Evolutionary conservation across 2,329 filamentous ascomycete genomes (phyloP), one percentile per base, ranked within the genome.

Genomic region (Sporothrix curviconia): DNA sequence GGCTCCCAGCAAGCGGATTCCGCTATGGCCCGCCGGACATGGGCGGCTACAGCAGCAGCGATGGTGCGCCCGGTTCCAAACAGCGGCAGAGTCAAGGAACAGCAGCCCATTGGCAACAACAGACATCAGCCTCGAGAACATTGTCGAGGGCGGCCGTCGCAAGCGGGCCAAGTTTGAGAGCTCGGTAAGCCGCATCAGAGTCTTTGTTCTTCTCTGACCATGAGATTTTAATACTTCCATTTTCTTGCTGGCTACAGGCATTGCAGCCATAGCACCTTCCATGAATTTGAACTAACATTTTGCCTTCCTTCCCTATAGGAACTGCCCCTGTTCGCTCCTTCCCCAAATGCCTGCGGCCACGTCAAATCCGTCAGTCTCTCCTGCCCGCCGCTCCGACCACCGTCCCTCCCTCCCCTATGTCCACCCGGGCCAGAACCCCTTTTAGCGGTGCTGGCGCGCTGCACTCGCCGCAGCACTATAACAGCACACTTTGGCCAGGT

Each of bases 361-460:
- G n/a, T 96, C 92, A n/a, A 91, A 92, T 66, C 92, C 92, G n/a
- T 97, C 92, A 19, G 88, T 95, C 53, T 97, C 92, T 28, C 92
- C 92, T 60, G 90, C 91, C 68, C 87, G 92, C 67, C 89, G 90
- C 52, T 78, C 87, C 72, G 81, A 89, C 74, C 72, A 87, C 76
- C 77, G 89, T 76, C 76, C 86, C 69, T 70, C 85, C 69, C 68
- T 95, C 76, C 88, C 90, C 4, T 95, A 89, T 68, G 81, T 87
- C 51, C 84, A 85, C 65, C 83, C 85, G 28, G 83, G 84, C 52
- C 89, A 94, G 66, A 89, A 91, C 66, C 87, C 88, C 6, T 95
- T n/a, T 94, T 69, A 82, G 82, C 62, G 90, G 90, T 68, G 81
- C 86, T 58, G 86, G 87, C 55, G 83, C 88, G 24, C 77, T 96